Conservation (phyloP, 495 filamentous ascomycete species). For the Tuber aestivum region DNA sequence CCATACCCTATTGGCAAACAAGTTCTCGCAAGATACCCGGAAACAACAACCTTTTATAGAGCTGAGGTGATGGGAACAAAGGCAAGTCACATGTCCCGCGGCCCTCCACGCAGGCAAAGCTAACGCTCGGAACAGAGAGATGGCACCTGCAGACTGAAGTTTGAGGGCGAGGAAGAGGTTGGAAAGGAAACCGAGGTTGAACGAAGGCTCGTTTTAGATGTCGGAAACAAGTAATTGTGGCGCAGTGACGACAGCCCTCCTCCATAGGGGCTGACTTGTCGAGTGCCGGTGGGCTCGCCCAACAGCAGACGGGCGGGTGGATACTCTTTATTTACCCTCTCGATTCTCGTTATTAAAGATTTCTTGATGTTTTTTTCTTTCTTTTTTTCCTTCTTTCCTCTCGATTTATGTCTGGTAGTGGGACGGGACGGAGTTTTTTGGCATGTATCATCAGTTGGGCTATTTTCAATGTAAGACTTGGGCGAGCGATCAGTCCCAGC, state of each 20-base stretch:
- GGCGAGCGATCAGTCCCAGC: background rate
- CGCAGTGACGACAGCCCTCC: constrained; percentile 26
- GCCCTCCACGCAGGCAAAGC: background rate
- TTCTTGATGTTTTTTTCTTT: constrained; percentile 25
- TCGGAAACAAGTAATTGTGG: constrained; percentile 49
- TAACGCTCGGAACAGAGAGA: constrained; percentile 44
- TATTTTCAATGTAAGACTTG: background rate
- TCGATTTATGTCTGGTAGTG: constrained; percentile 24
- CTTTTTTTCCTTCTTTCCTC: constrained; percentile 17
- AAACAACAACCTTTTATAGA: constrained; percentile 95
- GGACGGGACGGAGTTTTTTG: constrained; percentile 2
- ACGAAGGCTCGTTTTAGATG: constrained; percentile 71
- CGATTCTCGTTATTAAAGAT: constrained; percentile 15
- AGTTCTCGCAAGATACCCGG: constrained; percentile 76
- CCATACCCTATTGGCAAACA: constrained; percentile 72
- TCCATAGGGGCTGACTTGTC: background rate
- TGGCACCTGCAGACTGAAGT: constrained; percentile 61
- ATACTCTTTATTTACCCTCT: background rate
- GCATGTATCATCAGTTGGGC: background rate
- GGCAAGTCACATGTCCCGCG: constrained; percentile 24
- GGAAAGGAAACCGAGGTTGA: constrained; percentile 73
- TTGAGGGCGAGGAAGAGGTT: constrained; percentile 80
- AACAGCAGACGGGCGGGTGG: background rate
- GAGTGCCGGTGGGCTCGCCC: background rate
- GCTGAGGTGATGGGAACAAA: constrained; percentile 81